Evolutionary conservation across 1,139 yeast species (phyloP), one percentile per base, ranked within the genome.

Genomic region (Sugiyamaella sp.): DNA sequence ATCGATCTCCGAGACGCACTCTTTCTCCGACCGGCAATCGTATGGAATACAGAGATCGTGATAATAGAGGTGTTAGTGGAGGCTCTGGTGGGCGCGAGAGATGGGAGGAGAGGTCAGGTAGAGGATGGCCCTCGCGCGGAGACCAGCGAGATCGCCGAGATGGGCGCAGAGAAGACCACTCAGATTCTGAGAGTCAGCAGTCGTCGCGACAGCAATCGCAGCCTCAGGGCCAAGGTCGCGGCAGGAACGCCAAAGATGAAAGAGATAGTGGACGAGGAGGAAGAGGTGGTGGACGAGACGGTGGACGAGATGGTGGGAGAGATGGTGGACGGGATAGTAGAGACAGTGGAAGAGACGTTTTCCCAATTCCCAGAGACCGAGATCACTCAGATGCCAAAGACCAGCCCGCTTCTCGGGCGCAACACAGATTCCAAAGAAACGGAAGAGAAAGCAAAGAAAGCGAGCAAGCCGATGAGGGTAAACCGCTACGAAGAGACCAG

Each of bases 91-190:
- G 38, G 17, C 38, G 32, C 19, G 46, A 35, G n/a, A 43, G 46
- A 29, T 19, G 46, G 38, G 46, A 43, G 12, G 38, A 40, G 9
- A 17, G 44, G 5, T 4, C 46, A 17, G 46, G 17, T 4, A 27
- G 46, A 29, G 46, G 32, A 41, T 55, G 19, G 38, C 9, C 27
- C 25, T 59, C 53, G n/a, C 57, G 55, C 24, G 59, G 49, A n/a
- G 54, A 40, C 32, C 50, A 46, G 12, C 51, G 59, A 29, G 56
- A 52, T 16, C 46, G 44, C 12, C 51, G 60, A 10, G 56, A 46
- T 16, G 45, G 22, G 14, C 52, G 54, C 14, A 32, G 20, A 29
- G 38, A 43, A 17, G 46, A 43, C 17, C 22, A 9, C 16, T 19
- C 16, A n/a, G 42, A 38, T 4, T 12, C 40, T 42, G 57, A 50